These are phyloP conservation scores for Globisporangium orthogonon DNA, from an alignment of 352 stramenopile species.

Conservation along the genomic window DNA sequence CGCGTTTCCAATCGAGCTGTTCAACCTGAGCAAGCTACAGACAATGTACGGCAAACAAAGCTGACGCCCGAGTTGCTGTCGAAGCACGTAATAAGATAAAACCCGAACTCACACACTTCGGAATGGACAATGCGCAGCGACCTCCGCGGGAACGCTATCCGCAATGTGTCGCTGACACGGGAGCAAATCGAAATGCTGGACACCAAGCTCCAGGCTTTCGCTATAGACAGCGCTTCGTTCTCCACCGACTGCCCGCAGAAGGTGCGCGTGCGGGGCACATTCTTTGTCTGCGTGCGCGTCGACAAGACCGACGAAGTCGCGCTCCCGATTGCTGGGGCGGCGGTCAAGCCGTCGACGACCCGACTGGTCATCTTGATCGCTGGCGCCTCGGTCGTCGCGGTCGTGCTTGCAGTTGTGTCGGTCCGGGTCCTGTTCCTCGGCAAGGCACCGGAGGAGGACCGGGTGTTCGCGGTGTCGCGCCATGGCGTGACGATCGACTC, in stretches of 20 bases:
- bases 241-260: conserved; percentile 7
- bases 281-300: conserved; percentile 8
- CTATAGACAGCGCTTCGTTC: conserved; percentile 11
- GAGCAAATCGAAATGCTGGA: conserved; percentile 4
- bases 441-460: conserved; percentile 1
- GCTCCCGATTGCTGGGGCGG: not conserved
- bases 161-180: conserved; percentile 4
- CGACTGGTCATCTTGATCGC: conserved; percentile 8
- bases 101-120: not conserved
- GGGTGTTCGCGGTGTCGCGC: conserved; percentile 6
- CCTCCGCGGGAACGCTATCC: conserved; percentile 15
- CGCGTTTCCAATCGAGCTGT: conserved; percentile 12
- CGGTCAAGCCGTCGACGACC: not conserved
- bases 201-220: conserved; percentile 10
- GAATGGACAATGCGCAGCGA: conserved; percentile 7
- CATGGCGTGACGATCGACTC: conserved; percentile 15
- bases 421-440: not conserved
- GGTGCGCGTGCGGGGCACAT: conserved; percentile 8
- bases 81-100: not conserved
- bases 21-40: conserved; percentile 9
- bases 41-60: conserved; percentile 7
- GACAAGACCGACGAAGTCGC: not conserved
- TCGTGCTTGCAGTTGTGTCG: conserved; percentile 8
- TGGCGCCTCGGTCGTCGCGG: conserved; percentile 6
- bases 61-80: not conserved